Conservation (phyloP, 805 yeast genomes). For the Cyberlindnera galapagoensis region DNA sequence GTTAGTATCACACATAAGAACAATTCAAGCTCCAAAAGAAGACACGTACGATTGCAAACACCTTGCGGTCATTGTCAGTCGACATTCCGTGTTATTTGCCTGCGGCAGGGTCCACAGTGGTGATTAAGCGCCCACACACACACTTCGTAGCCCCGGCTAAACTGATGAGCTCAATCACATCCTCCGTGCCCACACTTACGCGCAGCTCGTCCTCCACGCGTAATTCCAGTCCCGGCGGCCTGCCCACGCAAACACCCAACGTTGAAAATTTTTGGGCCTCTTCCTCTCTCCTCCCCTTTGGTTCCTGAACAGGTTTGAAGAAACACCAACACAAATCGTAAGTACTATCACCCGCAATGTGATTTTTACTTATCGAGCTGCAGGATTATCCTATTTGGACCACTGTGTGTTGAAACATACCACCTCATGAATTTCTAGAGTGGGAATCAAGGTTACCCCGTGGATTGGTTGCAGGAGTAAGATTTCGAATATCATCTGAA, state of each 20-base stretch:
- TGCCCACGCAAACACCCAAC: not conserved
- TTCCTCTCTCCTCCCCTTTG: not conserved
- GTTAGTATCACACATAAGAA: conserved; percentile 6
- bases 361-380: conserved; percentile 13
- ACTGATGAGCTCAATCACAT: too few species aligned
- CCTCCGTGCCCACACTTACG: conserved; percentile 2
- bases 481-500: conserved; percentile 13
- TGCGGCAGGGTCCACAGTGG: too few species aligned
- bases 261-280: conserved; percentile 9
- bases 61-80: conserved; percentile 10
- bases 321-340: conserved; percentile 2
- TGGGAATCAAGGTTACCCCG: conserved; percentile 27
- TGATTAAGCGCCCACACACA: too few species aligned
- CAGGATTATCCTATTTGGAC: conserved; percentile 11
- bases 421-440: too few species aligned
- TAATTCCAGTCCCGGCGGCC: conserved; percentile 2
- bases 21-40: not conserved
- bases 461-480: conserved; percentile 10
- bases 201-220: not conserved
- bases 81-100: conserved; percentile 6
- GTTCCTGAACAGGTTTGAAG: not conserved
- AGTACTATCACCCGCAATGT: not conserved
- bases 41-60: conserved; percentile 14
- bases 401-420: conserved; percentile 14
- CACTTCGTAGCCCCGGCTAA: too few species aligned